Conservation (phyloP, 129 eudicot species). For the Apium graveolens region DNA sequence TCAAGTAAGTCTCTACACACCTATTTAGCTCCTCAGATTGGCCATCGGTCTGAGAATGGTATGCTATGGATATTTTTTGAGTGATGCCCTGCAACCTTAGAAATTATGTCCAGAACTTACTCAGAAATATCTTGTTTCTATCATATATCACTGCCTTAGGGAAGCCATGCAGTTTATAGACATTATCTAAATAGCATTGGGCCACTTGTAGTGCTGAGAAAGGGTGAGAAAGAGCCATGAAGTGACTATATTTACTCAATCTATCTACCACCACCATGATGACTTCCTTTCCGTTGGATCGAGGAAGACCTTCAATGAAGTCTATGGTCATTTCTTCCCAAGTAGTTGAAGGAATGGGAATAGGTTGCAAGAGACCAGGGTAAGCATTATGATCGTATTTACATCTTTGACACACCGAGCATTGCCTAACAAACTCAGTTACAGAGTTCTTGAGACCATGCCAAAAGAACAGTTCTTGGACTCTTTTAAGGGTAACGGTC, state of each 20-base stretch:
- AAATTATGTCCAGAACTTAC: neutral
- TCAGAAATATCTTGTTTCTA: neutral
- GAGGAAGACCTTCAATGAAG: too few species aligned
- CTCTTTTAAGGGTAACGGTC: too few species aligned
- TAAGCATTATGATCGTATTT: too few species aligned
- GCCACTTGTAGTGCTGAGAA: neutral
- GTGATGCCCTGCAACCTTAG: neutral
- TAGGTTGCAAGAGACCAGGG: neutral
- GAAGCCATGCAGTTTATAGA: neutral
- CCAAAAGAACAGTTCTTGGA: too few species aligned
- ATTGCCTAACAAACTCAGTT: too few species aligned
- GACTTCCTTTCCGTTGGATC: neutral
- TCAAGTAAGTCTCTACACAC: neutral
- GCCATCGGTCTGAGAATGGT: neutral
- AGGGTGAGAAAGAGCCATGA: too few species aligned
- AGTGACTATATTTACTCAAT: neutral
- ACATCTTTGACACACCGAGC: too few species aligned
- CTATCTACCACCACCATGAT: neutral
- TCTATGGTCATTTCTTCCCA: too few species aligned
- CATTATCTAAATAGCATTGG: neutral
- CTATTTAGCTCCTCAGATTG: too few species aligned
- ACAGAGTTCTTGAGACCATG: too few species aligned
- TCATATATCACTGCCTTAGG: neutral
- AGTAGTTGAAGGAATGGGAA: neutral
- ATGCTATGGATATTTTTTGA: neutral